These are phyloP conservation scores for Rosa multiflora DNA, from an alignment of 306 rosid species.

Conservation along the genomic window DNA sequence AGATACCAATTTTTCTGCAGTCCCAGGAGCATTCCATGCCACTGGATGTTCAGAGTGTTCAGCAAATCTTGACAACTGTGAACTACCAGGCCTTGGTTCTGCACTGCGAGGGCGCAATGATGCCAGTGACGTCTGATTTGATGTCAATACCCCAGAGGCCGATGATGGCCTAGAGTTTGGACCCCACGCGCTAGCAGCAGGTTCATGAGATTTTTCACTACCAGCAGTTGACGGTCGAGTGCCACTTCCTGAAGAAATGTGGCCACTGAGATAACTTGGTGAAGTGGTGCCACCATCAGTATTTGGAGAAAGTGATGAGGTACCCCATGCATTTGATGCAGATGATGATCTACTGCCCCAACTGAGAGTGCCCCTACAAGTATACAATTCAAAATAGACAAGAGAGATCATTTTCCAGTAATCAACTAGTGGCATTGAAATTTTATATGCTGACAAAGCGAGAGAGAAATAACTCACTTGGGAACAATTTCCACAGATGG, in stretches of 20 bases:
- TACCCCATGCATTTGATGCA: conserved; percentile 86
- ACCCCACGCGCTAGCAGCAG: conserved; percentile 63
- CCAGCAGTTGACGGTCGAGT: conserved; percentile 93
- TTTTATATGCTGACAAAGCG: conserved; percentile 9
- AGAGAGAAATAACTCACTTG: conserved; percentile 58
- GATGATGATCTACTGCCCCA: conserved; percentile 95
- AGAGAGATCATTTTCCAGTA: conserved; percentile 5
- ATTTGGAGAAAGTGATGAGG: conserved; percentile 76
- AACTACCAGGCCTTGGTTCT: conserved; percentile 94
- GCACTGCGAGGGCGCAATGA: conserved; percentile 96
- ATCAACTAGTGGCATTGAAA: conserved; percentile 6
- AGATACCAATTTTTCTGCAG: conserved; percentile 80
- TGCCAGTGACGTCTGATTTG: conserved; percentile 64
- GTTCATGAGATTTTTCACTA: conserved; percentile 77
- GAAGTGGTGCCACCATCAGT: conserved; percentile 74
- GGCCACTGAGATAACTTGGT: conserved; percentile 75
- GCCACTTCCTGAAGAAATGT: conserved; percentile 91
- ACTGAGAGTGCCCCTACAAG: conserved; percentile 80
- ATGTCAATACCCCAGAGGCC: conserved; percentile 76
- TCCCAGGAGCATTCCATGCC: conserved; percentile 75
- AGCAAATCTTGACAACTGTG: conserved; percentile 95
- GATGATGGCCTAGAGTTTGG: conserved; percentile 93
- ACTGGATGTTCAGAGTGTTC: conserved; percentile 72
- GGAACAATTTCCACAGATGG: conserved; percentile 97
- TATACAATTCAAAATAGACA: conserved; percentile 14